Evolutionary conservation across 108 stramenopile genomes (phyloP).

Genomic region (Cyclotella baltica): DNA sequence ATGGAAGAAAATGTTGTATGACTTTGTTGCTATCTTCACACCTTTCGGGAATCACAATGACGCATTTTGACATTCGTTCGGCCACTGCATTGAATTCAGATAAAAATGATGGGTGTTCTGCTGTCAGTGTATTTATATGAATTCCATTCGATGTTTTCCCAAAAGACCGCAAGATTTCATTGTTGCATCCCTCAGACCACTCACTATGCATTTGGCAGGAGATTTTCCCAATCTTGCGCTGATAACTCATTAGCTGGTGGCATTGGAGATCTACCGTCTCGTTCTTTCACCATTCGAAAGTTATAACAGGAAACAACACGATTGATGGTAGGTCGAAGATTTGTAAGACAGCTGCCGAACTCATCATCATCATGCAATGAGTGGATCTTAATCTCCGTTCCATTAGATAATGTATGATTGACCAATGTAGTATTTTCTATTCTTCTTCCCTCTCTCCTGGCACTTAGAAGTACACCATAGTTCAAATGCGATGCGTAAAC

Average conservation of each 20-base stretch:
- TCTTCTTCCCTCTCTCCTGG: neutral
- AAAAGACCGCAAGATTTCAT: slow-evolving; percentile 22
- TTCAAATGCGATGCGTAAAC: slow-evolving; percentile 28
- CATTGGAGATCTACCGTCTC: neutral
- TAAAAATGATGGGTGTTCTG: slow-evolving; percentile 10
- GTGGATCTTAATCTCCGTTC: neutral
- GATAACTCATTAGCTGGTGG: slow-evolving; percentile 18
- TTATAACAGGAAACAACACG: slow-evolving; percentile 41
- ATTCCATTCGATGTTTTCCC: slow-evolving; percentile 12
- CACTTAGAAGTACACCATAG: neutral
- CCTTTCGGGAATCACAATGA: slow-evolving; percentile 14
- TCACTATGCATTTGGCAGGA: slow-evolving; percentile 21
- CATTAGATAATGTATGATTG: neutral
- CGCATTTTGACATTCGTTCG: slow-evolving; percentile 12
- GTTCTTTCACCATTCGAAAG: slow-evolving; percentile 18
- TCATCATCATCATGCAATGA: neutral
- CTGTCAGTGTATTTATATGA: slow-evolving; percentile 14
- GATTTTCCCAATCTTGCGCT: slow-evolving; percentile 24
- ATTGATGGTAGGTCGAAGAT: slow-evolving; percentile 16
- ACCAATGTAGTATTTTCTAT: neutral
- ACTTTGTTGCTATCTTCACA: slow-evolving; percentile 33
- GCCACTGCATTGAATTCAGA: slow-evolving; percentile 23
- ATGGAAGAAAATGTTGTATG: slow-evolving; percentile 20
- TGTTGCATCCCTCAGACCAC: slow-evolving; percentile 49
- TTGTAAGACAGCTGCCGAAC: slow-evolving; percentile 23